Evolutionary conservation across 768 basidiomycete genomes (phyloP).

Genomic region (Suillus hirtellus): DNA sequence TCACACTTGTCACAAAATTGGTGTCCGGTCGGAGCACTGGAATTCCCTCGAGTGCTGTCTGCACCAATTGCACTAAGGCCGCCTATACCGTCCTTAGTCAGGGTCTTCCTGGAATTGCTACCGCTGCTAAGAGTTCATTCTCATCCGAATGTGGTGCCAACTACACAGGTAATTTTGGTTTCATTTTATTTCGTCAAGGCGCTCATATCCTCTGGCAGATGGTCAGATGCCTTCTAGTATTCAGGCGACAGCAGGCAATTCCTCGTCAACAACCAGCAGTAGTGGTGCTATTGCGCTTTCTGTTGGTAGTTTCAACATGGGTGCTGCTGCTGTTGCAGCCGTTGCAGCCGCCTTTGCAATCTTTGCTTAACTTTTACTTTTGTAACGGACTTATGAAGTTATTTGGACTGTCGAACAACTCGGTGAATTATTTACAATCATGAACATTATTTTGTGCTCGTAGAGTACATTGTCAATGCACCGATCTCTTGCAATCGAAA

Average conservation of each 20-base stretch:
- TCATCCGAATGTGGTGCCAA: slow-evolving; percentile 45
- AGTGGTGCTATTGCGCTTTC: slow-evolving; percentile 25
- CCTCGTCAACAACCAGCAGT: slow-evolving; percentile 19
- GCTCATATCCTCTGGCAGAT: slow-evolving; percentile 24
- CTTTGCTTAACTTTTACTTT: slow-evolving; percentile 31
- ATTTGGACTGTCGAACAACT: background rate
- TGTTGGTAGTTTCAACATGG: slow-evolving; percentile 23
- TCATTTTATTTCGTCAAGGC: background rate
- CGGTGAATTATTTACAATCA: background rate
- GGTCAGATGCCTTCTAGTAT: slow-evolving; percentile 32
- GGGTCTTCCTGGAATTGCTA: slow-evolving; percentile 37
- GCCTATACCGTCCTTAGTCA: slow-evolving; percentile 44
- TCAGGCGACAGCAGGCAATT: slow-evolving; percentile 25
- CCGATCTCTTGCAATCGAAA: background rate
- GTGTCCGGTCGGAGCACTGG: slow-evolving; percentile 11
- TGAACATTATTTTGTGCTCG: background rate
- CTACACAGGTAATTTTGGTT: slow-evolving; percentile 49
- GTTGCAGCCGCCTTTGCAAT: slow-evolving; percentile 37
- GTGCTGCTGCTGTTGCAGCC: slow-evolving; percentile 31
- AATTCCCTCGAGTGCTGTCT: slow-evolving; percentile 42
- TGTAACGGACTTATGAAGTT: background rate
- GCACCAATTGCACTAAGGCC: slow-evolving; percentile 55
- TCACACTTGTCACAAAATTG: slow-evolving; percentile 14
- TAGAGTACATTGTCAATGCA: background rate
- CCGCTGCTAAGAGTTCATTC: slow-evolving; percentile 29